Base-by-base conservation (phyloP, 345 rosid species). In the Lumnitzera littorea region DNA sequence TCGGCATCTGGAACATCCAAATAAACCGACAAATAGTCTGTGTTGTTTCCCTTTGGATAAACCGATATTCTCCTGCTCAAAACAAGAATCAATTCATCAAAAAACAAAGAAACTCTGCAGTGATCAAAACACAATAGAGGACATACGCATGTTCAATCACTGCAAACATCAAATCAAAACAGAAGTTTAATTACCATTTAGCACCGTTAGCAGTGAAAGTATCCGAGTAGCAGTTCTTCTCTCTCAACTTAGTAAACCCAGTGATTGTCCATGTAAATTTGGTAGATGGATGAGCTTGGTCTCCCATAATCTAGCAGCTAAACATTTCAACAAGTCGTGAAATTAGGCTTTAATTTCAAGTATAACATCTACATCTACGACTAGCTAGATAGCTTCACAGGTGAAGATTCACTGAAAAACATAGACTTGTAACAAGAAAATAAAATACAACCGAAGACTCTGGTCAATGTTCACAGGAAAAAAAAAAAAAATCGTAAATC, bases 241-340 rank as follows among this genome's bases (percentile, higher is more conserved):
- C 55, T 3, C 20, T 51, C 62, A 70, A 27, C 31, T 36, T 24
- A 50, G 75, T 53, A 58, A 66, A 74, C 46, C 55, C 52, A 27
- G 54, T 48, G 61, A 74, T 70, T 20, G 15, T 55, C 78, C 78
- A 74, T 12, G 72, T 63, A 71, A 47, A 74, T 55, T 58, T 62
- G 20, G 56, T 16, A 2, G 69, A 27, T 15, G 78, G 27, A 29
- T 63, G 56, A 60, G 41, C 46, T 25, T 25, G 47, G 17, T 49
- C 51, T 3, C 47, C 65, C 58, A 60, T 60, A 13, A 41, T 24
- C 65, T 13, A 56, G 43, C 43, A 36, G 11, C 9, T 36, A 9
- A 36, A 4, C 43, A 5, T 7, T 36, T 5, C 43, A 36, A 36
- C 43, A 36, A 36, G 43, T 27, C 20, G 20, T 20, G 20, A 20